Percentiles rank a stretch among this genome's conserved stretches.
Conservation (phyloP, 768 basidiomycete species). For the Tricholomella constricta region DNA sequence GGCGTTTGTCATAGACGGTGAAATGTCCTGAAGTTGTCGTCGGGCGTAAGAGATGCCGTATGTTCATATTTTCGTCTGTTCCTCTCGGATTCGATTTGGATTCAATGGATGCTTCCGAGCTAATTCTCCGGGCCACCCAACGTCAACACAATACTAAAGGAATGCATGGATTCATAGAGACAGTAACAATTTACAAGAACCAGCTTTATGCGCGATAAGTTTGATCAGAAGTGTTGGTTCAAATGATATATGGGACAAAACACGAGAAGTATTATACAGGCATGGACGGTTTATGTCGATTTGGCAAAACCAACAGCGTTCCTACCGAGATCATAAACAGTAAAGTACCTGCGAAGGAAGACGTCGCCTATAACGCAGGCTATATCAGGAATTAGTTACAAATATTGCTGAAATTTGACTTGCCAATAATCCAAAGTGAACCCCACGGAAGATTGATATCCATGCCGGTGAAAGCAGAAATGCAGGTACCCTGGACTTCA, state of each 20-base stretch:
- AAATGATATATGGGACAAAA: constrained; percentile 1
- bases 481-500: constrained; percentile 88
- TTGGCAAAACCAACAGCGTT: constrained; percentile 85
- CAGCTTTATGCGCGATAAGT: background rate
- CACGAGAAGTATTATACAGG: background rate
- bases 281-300: constrained; percentile 24
- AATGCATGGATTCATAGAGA: background rate
- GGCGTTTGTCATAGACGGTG: background rate
- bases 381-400: constrained; percentile 2
- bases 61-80: no score
- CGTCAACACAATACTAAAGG: no score
- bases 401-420: constrained; percentile 21
- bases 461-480: constrained; percentile 90
- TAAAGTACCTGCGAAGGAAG: constrained; percentile 90
- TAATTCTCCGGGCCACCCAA: no score
- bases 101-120: no score
- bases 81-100: no score
- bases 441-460: constrained; percentile 85
- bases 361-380: constrained; percentile 59
- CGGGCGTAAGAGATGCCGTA: background rate
- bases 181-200: background rate
- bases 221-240: background rate
- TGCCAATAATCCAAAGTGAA: constrained; percentile 89
- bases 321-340: constrained; percentile 81
- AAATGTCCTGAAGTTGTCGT: background rate